Evolutionary conservation across 2,329 filamentous ascomycete species (phyloP).

Genomic region (Amphichorda felina): DNA sequence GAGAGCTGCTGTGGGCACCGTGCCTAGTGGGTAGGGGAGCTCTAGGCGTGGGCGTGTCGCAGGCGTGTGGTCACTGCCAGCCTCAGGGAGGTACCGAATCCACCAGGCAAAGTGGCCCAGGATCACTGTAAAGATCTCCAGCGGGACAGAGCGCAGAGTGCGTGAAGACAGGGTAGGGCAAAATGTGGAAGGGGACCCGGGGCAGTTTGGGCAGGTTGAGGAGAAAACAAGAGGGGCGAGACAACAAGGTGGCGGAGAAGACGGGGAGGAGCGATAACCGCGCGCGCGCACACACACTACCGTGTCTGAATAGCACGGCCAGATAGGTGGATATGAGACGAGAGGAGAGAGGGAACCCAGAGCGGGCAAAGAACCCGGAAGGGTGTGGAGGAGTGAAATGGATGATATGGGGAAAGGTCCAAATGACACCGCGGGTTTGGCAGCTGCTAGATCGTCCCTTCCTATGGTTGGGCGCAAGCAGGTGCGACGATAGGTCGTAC

Average conservation of each 20-base stretch:
- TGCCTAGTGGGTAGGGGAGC: too few species aligned
- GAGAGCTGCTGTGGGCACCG: too few species aligned
- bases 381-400: slow-evolving; percentile 1
- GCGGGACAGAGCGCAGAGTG: background rate
- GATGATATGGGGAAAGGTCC: slow-evolving; percentile 2
- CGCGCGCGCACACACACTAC: too few species aligned
- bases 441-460: too few species aligned
- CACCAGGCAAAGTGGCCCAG: too few species aligned
- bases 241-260: slow-evolving; percentile 2
- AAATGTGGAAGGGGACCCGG: background rate
- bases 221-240: slow-evolving; percentile 13
- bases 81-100: too few species aligned
- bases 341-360: slow-evolving; percentile 9
- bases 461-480: too few species aligned
- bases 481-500: too few species aligned
- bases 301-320: background rate
- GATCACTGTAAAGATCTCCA: too few species aligned
- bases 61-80: too few species aligned
- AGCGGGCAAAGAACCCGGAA: background rate
- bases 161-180: background rate
- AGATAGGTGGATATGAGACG: slow-evolving; percentile 5
- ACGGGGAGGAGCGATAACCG: background rate
- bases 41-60: too few species aligned
- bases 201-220: slow-evolving; percentile 2
- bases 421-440: background rate